Conservation (phyloP, 306 rosid species). For the Cicer yamashitae region DNA sequence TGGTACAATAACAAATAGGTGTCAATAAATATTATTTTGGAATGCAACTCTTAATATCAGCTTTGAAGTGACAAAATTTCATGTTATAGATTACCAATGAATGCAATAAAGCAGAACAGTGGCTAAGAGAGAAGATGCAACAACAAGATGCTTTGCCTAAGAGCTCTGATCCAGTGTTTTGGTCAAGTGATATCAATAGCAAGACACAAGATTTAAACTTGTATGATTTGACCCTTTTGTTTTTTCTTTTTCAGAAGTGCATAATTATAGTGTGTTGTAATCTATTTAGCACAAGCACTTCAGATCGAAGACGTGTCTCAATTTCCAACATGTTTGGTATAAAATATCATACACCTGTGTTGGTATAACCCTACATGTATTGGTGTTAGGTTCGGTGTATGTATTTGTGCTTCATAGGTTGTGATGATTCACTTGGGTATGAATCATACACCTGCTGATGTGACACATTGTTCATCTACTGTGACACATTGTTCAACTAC, state of each 20-base stretch:
- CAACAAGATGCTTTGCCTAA: constrained; percentile 72
- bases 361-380: too few species aligned
- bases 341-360: too few species aligned
- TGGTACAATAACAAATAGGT: constrained; percentile 37
- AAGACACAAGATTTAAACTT: constrained; percentile 62
- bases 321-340: too few species aligned
- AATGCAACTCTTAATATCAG: constrained; percentile 12
- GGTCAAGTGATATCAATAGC: constrained; percentile 66
- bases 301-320: too few species aligned
- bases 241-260: constrained; percentile 31
- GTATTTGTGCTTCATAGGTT: too few species aligned
- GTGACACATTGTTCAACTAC: constrained; percentile 8
- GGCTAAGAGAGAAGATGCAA: constrained; percentile 74
- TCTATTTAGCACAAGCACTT: too few species aligned
- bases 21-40: neutral
- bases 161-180: constrained; percentile 61
- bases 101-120: constrained; percentile 81
- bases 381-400: too few species aligned
- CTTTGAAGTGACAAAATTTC: constrained; percentile 32
- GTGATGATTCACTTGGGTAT: neutral
- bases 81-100: constrained; percentile 54
- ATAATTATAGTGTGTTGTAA: constrained; percentile 5
- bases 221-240: constrained; percentile 52
- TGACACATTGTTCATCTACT: neutral
- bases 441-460: constrained; percentile 31